Conservation (phyloP, 768 basidiomycete genomes). For the Mycena rosella region DNA sequence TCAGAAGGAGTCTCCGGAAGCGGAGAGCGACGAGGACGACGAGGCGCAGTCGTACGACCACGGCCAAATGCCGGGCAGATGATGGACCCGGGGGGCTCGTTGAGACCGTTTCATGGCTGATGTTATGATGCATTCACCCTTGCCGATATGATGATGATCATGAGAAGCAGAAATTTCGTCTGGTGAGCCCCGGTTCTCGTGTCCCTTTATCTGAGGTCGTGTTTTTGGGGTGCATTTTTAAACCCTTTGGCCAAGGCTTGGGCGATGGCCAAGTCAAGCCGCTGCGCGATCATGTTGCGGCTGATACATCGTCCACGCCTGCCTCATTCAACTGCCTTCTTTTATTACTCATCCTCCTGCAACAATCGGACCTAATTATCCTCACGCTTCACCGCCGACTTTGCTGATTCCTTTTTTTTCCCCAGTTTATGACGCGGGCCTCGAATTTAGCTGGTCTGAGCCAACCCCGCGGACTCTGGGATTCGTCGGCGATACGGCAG, state of each 20-base stretch:
- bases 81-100: constrained; percentile 25
- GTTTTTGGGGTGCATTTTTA: constrained; percentile 30
- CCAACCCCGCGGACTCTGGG: constrained; percentile 20
- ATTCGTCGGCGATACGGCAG: constrained; percentile 14
- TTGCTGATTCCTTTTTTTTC: constrained; percentile 17
- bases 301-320: constrained; percentile 26
- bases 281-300: constrained; percentile 21
- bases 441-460: constrained; percentile 6
- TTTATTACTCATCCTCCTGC: constrained; percentile 28
- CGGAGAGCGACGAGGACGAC: constrained; percentile 38
- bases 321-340: constrained; percentile 22
- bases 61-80: constrained; percentile 27
- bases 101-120: constrained; percentile 31
- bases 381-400: not conserved
- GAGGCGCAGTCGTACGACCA: constrained; percentile 34
- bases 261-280: constrained; percentile 5
- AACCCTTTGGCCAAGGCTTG: constrained; percentile 11
- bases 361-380: constrained; percentile 28
- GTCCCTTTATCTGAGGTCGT: constrained; percentile 18
- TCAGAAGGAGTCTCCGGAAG: constrained; percentile 30
- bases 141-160: constrained; percentile 34
- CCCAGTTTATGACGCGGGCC: constrained; percentile 14
- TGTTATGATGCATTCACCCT: constrained; percentile 36
- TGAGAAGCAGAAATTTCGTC: constrained; percentile 31
- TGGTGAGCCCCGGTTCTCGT: constrained; percentile 36